Base-by-base conservation (phyloP, 768 basidiomycete genomes). In the Suillus spraguei region DNA sequence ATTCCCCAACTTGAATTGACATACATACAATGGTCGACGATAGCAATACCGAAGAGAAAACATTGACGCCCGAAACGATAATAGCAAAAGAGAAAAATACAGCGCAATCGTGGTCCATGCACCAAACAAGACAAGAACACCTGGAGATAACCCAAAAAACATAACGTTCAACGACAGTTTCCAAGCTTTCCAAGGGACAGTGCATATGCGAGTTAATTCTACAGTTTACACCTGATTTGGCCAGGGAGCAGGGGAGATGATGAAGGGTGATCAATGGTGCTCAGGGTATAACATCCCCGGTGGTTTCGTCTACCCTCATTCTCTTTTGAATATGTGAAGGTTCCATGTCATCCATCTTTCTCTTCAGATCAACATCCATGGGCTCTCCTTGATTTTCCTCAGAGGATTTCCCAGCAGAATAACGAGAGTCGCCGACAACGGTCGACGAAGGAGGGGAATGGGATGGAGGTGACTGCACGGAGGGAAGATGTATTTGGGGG, bases 231-330 rank as follows among this genome's bases (percentile, higher is more conserved):
- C 69, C 65, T 66, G 66, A 69, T 72, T 70, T 60, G 70, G 38
- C 20, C 20, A 28, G 60, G 53, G 66, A 68, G 49, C 56, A 60
- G 63, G 63, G 62, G 65, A 54, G 69, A 56, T 56, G 63, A 67
- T 38, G 54, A 59, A 64, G 65, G 67, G 69, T 62, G 62, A 67
- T 38, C 54, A 56, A 56, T 38, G 67, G 67, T 69, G 65, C 61
- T 85, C 79, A 86, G 78, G 84, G 85, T 84, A 87, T 85, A 75
- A 78, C 76, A 72, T 78, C 76, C 54, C 78, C 74, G 59, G 78
- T 77, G 63, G 79, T 71, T 69, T 81, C 80, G 66, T 86, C 86
- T 79, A 90, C 83, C 74, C 87, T 83, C 84, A 91, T 86, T 83
- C 88, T 89, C 85, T 91, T 91, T 66, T 80, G 76, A 62, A 83